Conservation (phyloP, 164 flowering plant species). For the Annona squamosa region DNA sequence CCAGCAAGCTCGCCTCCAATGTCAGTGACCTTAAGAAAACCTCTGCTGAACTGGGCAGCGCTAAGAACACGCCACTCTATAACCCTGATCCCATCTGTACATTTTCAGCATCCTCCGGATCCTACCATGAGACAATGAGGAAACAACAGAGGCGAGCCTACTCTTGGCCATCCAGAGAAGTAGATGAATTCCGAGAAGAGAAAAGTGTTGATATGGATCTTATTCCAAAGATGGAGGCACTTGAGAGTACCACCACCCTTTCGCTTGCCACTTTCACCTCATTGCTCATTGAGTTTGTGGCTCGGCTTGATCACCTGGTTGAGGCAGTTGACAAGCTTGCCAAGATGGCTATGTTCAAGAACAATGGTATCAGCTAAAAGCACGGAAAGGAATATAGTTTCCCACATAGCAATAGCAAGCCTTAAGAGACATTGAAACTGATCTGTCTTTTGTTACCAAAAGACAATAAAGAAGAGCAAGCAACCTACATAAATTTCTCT, state of each 20-base stretch:
- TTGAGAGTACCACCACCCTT: constrained; percentile 50
- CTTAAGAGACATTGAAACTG: no score
- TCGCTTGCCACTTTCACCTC: constrained; percentile 60
- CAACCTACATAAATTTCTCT: no score
- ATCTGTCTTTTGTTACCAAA: no score
- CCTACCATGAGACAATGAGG: constrained; percentile 22
- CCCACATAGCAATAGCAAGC: no score
- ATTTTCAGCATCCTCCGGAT: constrained; percentile 1
- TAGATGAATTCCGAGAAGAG: constrained; percentile 22
- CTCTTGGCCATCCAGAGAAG: constrained; percentile 33
- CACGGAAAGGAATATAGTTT: no score
- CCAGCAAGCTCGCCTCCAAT: constrained; percentile 27
- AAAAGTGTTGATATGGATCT: constrained; percentile 7
- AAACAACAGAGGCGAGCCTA: constrained; percentile 25
- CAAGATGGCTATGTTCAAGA: constrained; percentile 42
- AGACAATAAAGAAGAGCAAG: no score
- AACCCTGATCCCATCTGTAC: not conserved
- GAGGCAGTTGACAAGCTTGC: constrained; percentile 56
- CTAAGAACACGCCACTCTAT: not conserved
- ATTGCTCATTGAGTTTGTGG: constrained; percentile 59
- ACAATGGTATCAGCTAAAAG: not conserved
- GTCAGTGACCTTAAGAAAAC: constrained; percentile 17
- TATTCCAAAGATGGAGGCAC: constrained; percentile 22
- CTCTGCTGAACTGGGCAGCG: not conserved
- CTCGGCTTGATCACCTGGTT: constrained; percentile 59